Percentiles rank a stretch among this genome's conserved stretches.
Conservation (phyloP, 495 filamentous ascomycete species). For the Astrothelium subdiscretum region DNA sequence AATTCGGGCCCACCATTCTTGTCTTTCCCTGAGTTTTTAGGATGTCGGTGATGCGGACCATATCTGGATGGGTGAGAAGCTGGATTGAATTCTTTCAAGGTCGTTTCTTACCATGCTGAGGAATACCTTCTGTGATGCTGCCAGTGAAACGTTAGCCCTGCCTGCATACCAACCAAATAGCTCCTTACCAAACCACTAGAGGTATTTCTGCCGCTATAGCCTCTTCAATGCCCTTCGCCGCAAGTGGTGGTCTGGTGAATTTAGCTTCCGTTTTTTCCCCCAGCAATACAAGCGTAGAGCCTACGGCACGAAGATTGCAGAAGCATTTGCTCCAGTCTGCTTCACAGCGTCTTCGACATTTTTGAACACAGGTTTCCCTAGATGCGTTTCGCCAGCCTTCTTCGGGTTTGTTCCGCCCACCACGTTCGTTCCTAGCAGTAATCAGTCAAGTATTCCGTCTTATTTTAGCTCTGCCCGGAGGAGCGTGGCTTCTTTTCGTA, state of each 20-base stretch:
- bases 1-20: constrained; percentile 92
- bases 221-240: constrained; percentile 92
- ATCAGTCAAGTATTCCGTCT: constrained; percentile 27
- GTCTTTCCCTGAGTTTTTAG: constrained; percentile 97
- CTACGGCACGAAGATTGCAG: constrained; percentile 89
- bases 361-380: constrained; percentile 86
- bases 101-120: constrained; percentile 54
- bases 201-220: constrained; percentile 85
- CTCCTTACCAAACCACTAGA: constrained; percentile 70
- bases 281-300: constrained; percentile 20
- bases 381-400: constrained; percentile 84
- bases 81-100: neutral
- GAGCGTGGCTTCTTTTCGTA: constrained; percentile 32
- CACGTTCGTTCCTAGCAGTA: constrained; percentile 70
- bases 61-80: constrained; percentile 47
- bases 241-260: constrained; percentile 56
- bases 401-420: constrained; percentile 98
- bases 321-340: constrained; percentile 79
- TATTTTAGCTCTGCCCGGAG: constrained; percentile 10
- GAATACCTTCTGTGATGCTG: constrained; percentile 92
- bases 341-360: constrained; percentile 83
- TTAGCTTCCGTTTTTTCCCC: constrained; percentile 27
- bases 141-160: constrained; percentile 22
- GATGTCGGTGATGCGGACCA: constrained; percentile 98
- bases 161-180: neutral